Evolutionary conservation across 805 yeast species (phyloP).

Genomic region (Candida verbasci): DNA sequence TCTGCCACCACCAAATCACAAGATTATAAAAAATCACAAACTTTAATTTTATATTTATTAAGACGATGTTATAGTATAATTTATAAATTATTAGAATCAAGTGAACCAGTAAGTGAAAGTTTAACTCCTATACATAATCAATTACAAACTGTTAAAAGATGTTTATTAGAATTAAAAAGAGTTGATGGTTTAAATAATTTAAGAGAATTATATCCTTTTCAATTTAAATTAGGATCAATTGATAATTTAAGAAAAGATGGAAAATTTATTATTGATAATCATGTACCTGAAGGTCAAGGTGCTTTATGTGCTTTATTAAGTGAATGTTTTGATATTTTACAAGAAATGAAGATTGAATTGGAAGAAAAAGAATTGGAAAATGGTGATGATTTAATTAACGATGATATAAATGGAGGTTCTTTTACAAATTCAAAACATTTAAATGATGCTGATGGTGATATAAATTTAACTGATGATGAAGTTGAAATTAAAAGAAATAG

Average conservation of each 20-base stretch:
- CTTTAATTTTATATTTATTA: slow-evolving; percentile 66
- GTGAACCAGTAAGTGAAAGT: slow-evolving; percentile 95
- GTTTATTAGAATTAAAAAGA: slow-evolving; percentile 83
- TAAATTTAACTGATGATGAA: slow-evolving; percentile 35
- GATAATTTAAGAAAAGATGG: slow-evolving; percentile 89
- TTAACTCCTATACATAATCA: slow-evolving; percentile 93
- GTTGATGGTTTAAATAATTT: slow-evolving; percentile 87
- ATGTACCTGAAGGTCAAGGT: slow-evolving; percentile 98
- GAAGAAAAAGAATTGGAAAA: slow-evolving; percentile 52
- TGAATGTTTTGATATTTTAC: slow-evolving; percentile 90
- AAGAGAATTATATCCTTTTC: slow-evolving; percentile 93
- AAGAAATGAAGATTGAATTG: slow-evolving; percentile 83
- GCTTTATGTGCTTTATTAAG: slow-evolving; percentile 85
- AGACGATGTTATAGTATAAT: slow-evolving; percentile 90
- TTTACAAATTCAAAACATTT: slow-evolving; percentile 9
- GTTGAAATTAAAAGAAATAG: slow-evolving; percentile 41
- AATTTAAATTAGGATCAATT: slow-evolving; percentile 84
- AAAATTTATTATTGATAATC: slow-evolving; percentile 80
- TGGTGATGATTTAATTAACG: slow-evolving; percentile 9
- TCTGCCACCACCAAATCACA: background rate
- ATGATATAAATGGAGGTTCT: slow-evolving; percentile 9
- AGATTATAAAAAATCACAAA: slow-evolving; percentile 29
- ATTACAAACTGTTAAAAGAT: slow-evolving; percentile 83
- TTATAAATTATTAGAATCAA: slow-evolving; percentile 81
- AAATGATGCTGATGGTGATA: slow-evolving; percentile 19